Evolutionary conservation across 805 yeast genomes (phyloP), one percentile per base, ranked within the genome.

Genomic region (Peterozyma toletana): DNA sequence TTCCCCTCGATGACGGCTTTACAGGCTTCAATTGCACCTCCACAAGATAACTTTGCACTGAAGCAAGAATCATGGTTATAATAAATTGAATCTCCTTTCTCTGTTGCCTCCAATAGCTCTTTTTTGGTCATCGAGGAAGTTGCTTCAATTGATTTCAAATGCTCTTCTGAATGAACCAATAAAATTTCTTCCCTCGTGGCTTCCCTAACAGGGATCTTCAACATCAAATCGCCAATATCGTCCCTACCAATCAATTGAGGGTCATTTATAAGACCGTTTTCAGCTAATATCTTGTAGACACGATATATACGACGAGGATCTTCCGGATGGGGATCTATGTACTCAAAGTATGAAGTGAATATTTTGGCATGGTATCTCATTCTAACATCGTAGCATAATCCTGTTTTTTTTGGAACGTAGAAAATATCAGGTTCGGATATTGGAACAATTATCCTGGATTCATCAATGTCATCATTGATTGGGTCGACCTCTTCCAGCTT

Each of bases 241-340:
- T 82, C 85, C 6, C 67, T 60, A 11, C 86, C 90, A 2, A 84
- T 75, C 40, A 89, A 67, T 9, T 84, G 74, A 13, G 87, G 83
- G 58, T 91, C 97, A 33, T 68, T 75, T 44, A 93, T 83, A 13
- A 93, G 70, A 0, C 99, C 99, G 34, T 93, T 89, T 57, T 93
- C 97, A 0, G 96, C 97, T 37, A 93, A 72, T 36, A 86, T 84
- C 64, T 93, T 89, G 67, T 93, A 93, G 39, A 93, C 86, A 45
- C 98, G 75, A 64, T 90, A 93, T 33, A 91, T 90, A 53, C 99
- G 78, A 49, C 99, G 75, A 10, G 99, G 99, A 58, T 93, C 99
- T 61, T 93, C 99, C 4, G 99, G 99, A 59, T 93, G 99, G 2
- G 98, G 99, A 58, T 93, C 99, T 42, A 91, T 87, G 63, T 91